These are phyloP conservation scores for Kernera saxatilis DNA, from an alignment of 345 rosid genomes.

Conservation along the genomic window DNA sequence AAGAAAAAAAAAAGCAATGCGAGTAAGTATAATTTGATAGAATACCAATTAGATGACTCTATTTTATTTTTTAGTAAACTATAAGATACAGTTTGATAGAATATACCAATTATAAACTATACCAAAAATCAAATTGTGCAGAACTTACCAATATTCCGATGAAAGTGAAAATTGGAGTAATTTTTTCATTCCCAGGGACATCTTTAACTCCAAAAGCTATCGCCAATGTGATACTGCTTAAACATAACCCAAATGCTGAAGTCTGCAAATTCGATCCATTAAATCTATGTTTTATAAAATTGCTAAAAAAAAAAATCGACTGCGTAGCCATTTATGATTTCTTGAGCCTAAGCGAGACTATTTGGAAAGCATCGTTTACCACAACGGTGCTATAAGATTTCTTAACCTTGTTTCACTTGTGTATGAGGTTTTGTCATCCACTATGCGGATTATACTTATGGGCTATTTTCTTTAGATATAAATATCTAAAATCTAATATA, in stretches of 20 bases:
- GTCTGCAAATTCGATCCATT: conserved; percentile 6
- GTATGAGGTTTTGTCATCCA: not conserved
- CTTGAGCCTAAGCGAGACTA: not conserved
- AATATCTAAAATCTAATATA: too few relatives aligned
- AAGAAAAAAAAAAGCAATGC: too few relatives aligned
- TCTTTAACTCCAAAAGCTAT: conserved; percentile 24
- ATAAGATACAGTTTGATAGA: not conserved
- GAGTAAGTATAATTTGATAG: not conserved
- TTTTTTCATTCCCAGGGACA: not conserved
- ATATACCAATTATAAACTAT: not conserved
- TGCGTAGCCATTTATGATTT: not conserved
- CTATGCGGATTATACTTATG: too few relatives aligned
- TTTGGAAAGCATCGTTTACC: not conserved
- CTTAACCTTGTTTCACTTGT: not conserved
- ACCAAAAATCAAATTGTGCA: not conserved
- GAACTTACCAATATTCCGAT: conserved; percentile 31
- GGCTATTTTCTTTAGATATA: too few relatives aligned
- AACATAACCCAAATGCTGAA: conserved; percentile 25
- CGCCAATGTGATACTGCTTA: conserved; percentile 18
- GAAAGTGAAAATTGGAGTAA: conserved; percentile 23
- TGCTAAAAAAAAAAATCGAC: not conserved
- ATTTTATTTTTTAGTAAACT: not conserved
- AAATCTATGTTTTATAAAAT: not conserved
- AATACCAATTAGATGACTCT: not conserved
- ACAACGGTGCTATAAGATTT: not conserved